phyloP scores from a whole-genome alignment of 169 alveolate genomes.

The Babesia bovis region DNA sequence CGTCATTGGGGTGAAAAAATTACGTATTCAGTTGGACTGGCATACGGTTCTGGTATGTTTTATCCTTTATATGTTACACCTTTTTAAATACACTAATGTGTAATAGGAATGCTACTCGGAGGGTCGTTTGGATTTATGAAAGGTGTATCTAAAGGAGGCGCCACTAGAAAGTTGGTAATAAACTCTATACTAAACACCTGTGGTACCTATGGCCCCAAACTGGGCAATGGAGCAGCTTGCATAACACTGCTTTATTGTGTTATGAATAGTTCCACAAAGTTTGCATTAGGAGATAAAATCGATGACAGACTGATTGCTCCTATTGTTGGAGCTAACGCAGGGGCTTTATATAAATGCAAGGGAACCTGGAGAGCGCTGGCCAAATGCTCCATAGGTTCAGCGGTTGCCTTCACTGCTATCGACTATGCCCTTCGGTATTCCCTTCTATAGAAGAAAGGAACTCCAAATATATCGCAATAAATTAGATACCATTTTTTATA shows the following conservation, averaged over 20 bases:
- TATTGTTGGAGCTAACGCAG: slow-evolving; percentile 81
- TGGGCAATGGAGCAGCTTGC: slow-evolving; percentile 82
- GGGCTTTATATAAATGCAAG: slow-evolving; percentile 81
- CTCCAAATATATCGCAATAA: too few relatives aligned
- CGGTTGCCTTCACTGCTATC: slow-evolving; percentile 72
- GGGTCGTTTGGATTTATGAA: slow-evolving; percentile 79
- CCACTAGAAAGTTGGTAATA: slow-evolving; percentile 79
- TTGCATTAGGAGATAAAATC: slow-evolving; percentile 48
- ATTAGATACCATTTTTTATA: too few relatives aligned
- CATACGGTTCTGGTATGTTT: slow-evolving; percentile 83
- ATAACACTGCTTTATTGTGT: slow-evolving; percentile 82
- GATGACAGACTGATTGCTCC: slow-evolving; percentile 71
- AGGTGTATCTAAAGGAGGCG: slow-evolving; percentile 86
- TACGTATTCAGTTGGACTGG: slow-evolving; percentile 84
- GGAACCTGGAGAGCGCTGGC: slow-evolving; percentile 67
- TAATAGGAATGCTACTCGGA: slow-evolving; percentile 81
- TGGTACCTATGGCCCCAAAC: slow-evolving; percentile 78
- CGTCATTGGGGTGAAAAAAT: slow-evolving; percentile 87
- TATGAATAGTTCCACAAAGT: slow-evolving; percentile 70
- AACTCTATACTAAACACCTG: slow-evolving; percentile 83
- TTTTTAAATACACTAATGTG: background rate
- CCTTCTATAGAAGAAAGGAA: slow-evolving; percentile 29
- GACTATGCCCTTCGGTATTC: slow-evolving; percentile 75
- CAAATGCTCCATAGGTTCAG: slow-evolving; percentile 67
- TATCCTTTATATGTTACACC: background rate